Percentiles rank a stretch among this genome's conserved stretches.
These are phyloP conservation scores for Tripterygium wilfordii DNA, from an alignment of 177 flowering plant species.

Conservation along the genomic window DNA sequence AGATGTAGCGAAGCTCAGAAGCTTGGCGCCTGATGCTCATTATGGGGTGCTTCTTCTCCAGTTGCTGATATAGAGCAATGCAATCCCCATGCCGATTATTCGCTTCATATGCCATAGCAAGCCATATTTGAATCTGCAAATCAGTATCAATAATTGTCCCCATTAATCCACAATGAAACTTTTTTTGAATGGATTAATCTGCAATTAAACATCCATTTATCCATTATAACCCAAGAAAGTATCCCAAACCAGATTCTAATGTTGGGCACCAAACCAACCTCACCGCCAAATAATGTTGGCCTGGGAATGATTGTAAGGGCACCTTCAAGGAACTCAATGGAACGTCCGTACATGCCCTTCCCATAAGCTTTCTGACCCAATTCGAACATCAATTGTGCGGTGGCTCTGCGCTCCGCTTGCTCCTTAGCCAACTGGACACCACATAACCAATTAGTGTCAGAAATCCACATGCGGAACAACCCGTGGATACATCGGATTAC, in stretches of 20 bases:
- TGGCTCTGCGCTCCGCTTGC: constrained; percentile 85
- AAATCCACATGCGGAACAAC: too few relatives aligned
- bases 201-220: too few relatives aligned
- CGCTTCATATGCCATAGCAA: constrained; percentile 99
- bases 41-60: constrained; percentile 75
- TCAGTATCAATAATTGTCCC: too few relatives aligned
- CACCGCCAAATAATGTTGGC: constrained; percentile 88
- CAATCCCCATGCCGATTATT: constrained; percentile 87
- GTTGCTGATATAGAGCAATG: constrained; percentile 66
- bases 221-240: too few relatives aligned
- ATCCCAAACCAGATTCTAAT: too few relatives aligned
- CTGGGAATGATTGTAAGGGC: constrained; percentile 90
- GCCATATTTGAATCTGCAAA: constrained; percentile 95
- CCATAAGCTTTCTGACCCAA: constrained; percentile 95
- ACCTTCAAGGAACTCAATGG: constrained; percentile 87
- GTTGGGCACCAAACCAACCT: constrained; percentile 88
- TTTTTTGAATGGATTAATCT: too few relatives aligned
- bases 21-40: constrained; percentile 83
- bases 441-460: not conserved
- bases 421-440: constrained; percentile 83
- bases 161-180: too few relatives aligned
- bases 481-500: too few relatives aligned
- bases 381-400: constrained; percentile 86
- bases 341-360: constrained; percentile 77
- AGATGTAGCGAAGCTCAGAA: constrained; percentile 79